A percentile compares a stretch with the other conserved stretches of the same genome.
phyloP scores from a whole-genome alignment of 306 rosid genomes.

The Rubus idaeus region DNA sequence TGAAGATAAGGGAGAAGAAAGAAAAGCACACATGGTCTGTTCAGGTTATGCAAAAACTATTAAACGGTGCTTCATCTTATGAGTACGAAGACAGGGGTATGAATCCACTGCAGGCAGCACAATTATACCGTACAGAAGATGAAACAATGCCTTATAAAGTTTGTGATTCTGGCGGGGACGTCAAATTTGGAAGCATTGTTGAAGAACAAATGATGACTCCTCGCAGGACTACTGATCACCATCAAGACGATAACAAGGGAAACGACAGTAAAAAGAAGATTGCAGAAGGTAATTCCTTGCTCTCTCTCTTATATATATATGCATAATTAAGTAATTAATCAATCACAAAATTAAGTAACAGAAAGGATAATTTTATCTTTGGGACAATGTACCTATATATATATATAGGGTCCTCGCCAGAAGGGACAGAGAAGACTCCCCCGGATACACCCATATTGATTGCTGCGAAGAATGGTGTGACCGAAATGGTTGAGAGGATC shows the following conservation, averaged over 20 bases:
- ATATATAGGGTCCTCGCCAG: not conserved
- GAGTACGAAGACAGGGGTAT: slow-evolving; percentile 25
- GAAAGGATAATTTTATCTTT: no score
- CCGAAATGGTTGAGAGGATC: slow-evolving; percentile 45
- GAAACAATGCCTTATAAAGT: not conserved
- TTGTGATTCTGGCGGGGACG: not conserved
- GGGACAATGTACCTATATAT: not conserved
- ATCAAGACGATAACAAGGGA: not conserved
- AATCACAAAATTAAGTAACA: not conserved
- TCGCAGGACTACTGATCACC: not conserved
- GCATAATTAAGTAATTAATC: not conserved
- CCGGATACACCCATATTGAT: slow-evolving; percentile 38
- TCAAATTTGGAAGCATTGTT: not conserved
- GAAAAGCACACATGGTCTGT: slow-evolving; percentile 43
- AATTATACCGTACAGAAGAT: not conserved
- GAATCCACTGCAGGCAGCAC: not conserved
- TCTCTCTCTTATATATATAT: no score
- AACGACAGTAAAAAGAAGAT: not conserved
- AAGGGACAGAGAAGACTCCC: not conserved
- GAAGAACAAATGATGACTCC: no score
- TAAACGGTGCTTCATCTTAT: not conserved
- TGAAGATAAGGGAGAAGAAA: slow-evolving; percentile 25
- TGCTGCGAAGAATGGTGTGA: slow-evolving; percentile 55
- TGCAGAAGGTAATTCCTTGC: not conserved
- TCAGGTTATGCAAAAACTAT: slow-evolving; percentile 42